Evolutionary conservation across 371 early-diverging fungal genomes (phyloP).

Genomic region (Actinomortierella wolfii): DNA sequence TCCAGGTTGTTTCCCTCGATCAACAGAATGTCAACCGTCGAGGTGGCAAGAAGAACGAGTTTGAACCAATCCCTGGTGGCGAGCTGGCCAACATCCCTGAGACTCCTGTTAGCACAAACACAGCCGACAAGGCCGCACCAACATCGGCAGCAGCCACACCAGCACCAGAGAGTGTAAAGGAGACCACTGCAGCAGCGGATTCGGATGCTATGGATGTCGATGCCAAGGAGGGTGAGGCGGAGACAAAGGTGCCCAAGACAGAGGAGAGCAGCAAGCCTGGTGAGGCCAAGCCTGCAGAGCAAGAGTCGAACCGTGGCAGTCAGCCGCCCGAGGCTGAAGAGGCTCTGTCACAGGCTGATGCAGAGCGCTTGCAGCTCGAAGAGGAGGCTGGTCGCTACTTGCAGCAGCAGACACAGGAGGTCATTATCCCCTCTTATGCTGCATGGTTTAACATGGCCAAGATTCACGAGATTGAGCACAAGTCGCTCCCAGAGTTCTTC

Average conservation of each 20-base stretch:
- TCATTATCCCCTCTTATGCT: constrained; percentile 84
- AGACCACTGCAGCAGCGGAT: constrained; percentile 16
- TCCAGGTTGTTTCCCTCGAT: constrained; percentile 45
- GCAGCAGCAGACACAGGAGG: constrained; percentile 73
- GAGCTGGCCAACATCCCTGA: constrained; percentile 70
- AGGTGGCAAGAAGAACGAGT: constrained; percentile 65
- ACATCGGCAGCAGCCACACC: too few relatives aligned
- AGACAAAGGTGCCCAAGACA: constrained; percentile 33
- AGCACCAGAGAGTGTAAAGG: neutral
- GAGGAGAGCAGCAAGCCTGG: constrained; percentile 52
- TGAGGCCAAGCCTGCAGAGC: constrained; percentile 51
- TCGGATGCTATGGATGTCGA: constrained; percentile 38
- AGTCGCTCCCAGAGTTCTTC: constrained; percentile 96
- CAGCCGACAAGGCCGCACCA: too few relatives aligned
- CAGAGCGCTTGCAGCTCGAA: constrained; percentile 53
- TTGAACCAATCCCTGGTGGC: constrained; percentile 69
- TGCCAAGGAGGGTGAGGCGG: constrained; percentile 14
- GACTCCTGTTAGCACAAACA: constrained; percentile 11
- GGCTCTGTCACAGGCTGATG: constrained; percentile 31
- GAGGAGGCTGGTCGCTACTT: constrained; percentile 76
- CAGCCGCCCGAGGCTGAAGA: constrained; percentile 48
- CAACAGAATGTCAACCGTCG: constrained; percentile 46
- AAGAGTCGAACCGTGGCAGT: constrained; percentile 54
- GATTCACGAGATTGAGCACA: constrained; percentile 92
- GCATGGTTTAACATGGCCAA: constrained; percentile 91